phyloP scores from a whole-genome alignment of 163 green algal genomes.

The Scenedesmus sp. region DNA sequence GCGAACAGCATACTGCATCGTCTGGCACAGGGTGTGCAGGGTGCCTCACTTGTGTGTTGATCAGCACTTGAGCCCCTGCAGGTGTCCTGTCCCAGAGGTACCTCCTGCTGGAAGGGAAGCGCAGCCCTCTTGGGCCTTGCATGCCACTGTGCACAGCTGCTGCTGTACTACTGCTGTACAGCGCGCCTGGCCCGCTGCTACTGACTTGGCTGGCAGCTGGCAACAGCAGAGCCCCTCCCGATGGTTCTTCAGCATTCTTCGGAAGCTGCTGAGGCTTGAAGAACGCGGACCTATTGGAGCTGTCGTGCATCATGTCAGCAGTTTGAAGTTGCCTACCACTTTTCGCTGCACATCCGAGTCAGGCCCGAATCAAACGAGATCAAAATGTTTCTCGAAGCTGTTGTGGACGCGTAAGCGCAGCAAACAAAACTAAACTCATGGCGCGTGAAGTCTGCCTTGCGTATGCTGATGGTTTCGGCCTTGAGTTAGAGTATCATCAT shows the following conservation, averaged over 20 bases:
- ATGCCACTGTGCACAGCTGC: conserved; percentile 6
- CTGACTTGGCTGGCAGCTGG: not conserved
- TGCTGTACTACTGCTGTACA: not conserved
- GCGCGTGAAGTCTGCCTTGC: not conserved
- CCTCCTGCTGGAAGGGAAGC: conserved; percentile 52
- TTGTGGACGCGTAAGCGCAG: too few relatives aligned
- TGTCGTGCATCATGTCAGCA: not conserved
- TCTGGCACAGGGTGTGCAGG: not conserved
- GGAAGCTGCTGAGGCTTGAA: not conserved
- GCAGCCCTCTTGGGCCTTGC: conserved; percentile 10
- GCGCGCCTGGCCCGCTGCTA: not conserved
- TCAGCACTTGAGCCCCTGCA: conserved; percentile 44
- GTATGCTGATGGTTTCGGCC: not conserved
- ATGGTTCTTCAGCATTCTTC: not conserved
- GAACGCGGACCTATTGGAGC: not conserved
- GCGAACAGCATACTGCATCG: not conserved
- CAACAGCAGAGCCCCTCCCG: not conserved
- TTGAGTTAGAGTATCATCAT: not conserved
- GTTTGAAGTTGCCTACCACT: not conserved
- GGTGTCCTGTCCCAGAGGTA: conserved; percentile 54
- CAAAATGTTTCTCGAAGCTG: not conserved
- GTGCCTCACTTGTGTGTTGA: conserved; percentile 23
- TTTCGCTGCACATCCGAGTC: not conserved
- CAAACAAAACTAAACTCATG: not conserved
- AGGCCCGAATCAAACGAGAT: not conserved